Conservation (phyloP, 305 asterid species). For the Petunia hybrid region DNA sequence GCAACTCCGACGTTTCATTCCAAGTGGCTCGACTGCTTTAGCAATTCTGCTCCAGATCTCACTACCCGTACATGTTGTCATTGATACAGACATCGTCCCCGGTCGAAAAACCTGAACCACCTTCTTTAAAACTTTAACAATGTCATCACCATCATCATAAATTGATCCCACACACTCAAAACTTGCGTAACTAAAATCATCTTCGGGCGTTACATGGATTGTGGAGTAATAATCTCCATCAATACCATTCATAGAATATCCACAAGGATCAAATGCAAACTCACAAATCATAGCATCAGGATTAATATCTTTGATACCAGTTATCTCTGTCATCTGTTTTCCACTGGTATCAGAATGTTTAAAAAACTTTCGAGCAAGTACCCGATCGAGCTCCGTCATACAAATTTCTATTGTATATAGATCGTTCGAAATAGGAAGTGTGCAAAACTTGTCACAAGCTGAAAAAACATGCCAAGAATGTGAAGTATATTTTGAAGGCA, state of each 20-base stretch:
- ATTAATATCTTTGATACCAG: constrained; percentile 66
- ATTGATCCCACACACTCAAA: constrained; percentile 79
- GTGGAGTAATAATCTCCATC: constrained; percentile 84
- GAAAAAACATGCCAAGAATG: constrained; percentile 93
- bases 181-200: constrained; percentile 93
- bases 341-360: constrained; percentile 70
- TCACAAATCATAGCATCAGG: constrained; percentile 71
- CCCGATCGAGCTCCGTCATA: constrained; percentile 85
- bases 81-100: constrained; percentile 68
- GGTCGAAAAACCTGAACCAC: constrained; percentile 83
- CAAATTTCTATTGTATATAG: constrained; percentile 52
- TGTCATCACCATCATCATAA: constrained; percentile 44
- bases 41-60: constrained; percentile 67
- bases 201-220: constrained; percentile 96
- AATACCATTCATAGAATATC: constrained; percentile 93
- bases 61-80: constrained; percentile 46
- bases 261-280: constrained; percentile 94
- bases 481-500: constrained; percentile 59
- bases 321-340: constrained; percentile 71
- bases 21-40: constrained; percentile 68
- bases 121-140: constrained; percentile 53
- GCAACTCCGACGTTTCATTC: constrained; percentile 78
- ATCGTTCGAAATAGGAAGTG: background rate
- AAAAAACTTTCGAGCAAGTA: constrained; percentile 67
- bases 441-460: constrained; percentile 42